Evolutionary conservation across 1,139 yeast genomes (phyloP), one percentile per base, ranked within the genome.

Genomic region (Debaryomyces nepalensis): DNA sequence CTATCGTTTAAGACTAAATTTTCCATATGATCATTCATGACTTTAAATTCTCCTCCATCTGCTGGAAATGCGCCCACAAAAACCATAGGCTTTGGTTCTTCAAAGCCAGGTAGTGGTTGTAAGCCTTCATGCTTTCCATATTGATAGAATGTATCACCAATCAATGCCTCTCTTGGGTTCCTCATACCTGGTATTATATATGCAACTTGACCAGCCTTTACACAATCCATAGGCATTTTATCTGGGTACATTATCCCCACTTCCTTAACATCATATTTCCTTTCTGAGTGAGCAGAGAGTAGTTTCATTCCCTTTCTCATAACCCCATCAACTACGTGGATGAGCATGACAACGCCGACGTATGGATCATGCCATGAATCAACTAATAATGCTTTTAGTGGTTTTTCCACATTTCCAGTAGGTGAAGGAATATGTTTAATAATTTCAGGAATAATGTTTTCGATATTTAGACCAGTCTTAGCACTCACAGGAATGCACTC

Each of bases 61-160:
- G 97, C 95, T 0, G 99, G 99, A 55, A 90, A 93, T 0, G 99
- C 99, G 6, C 99, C 99, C 33, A 93, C 95, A 63, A 91, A 93
- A 5, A 93, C 98, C 98, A 93, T 93, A 1, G 99, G 97, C 61
- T 93, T 91, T 1, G 95, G 91, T 54, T 89, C 97, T 62, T 91
- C 97, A 63, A 93, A 93, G 0, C 98, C 98, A 0, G 96, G 97
- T 21, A 93, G 70, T 1, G 97, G 84, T 45, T 82, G 87, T 1
- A 87, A 81, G 0, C 73, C 74, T 35, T 75, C 77, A 41, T 74
- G 78, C 21, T 78, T 73, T 2, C 87, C 88, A n/a, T 73, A 70
- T 44, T 80, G 83, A 75, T 82, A 81, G 50, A 89, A 78, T 0
- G 99, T 93, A 59, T 93, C 99, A 29, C 99, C 99, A 45, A 91